Evolutionary conservation across 768 basidiomycete species (phyloP).

Genomic region (Panaeolus papilionaceus): DNA sequence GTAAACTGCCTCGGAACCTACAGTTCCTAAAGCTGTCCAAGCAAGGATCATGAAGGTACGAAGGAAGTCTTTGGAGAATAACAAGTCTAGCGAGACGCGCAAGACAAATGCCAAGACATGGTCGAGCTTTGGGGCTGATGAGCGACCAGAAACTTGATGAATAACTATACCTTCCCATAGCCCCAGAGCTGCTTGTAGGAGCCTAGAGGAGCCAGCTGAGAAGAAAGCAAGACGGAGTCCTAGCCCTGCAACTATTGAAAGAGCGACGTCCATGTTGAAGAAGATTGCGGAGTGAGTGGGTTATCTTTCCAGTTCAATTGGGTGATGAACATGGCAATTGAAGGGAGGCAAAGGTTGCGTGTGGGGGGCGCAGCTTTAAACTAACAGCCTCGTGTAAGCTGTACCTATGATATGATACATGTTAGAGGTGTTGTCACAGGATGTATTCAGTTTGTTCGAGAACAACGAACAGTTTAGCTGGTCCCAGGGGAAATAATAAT

Average conservation of each 20-base stretch:
- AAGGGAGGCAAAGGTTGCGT: conserved; percentile 30
- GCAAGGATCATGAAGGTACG: conserved; percentile 42
- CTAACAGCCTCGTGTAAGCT: conserved; percentile 30
- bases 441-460: not conserved
- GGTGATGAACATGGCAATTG: conserved; percentile 32
- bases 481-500: conserved; percentile 1
- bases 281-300: conserved; percentile 19
- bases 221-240: conserved; percentile 39
- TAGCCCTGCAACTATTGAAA: conserved; percentile 49
- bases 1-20: conserved; percentile 40
- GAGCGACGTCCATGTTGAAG: conserved; percentile 45
- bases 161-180: conserved; percentile 50
- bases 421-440: conserved; percentile 1
- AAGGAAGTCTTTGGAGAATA: conserved; percentile 40
- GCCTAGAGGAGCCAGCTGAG: conserved; percentile 17
- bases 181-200: conserved; percentile 45
- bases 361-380: conserved; percentile 27
- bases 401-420: conserved; percentile 1
- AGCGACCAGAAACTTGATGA: conserved; percentile 43
- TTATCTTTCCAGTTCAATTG: conserved; percentile 26
- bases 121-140: conserved; percentile 38
- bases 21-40: conserved; percentile 43
- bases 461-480: conserved; percentile 9
- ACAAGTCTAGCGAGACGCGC: conserved; percentile 48
- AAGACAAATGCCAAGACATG: conserved; percentile 50